Evolutionary conservation across 306 rosid species (phyloP), one percentile per base, ranked within the genome.

Genomic region (Adenanthera pavonina): DNA sequence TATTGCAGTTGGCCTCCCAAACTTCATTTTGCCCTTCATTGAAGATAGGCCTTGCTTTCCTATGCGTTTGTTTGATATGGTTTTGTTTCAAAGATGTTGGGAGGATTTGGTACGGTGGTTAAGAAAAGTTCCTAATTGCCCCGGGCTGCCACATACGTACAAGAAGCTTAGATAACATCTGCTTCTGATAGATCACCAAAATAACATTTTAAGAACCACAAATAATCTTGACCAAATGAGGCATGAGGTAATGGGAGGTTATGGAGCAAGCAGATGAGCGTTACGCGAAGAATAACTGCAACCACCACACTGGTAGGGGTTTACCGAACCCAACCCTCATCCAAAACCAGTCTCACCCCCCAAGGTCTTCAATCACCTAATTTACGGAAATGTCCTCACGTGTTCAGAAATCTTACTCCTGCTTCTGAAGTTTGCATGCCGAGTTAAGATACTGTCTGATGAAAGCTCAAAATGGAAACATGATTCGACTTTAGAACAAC

Each of bases 51-150:
- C n/a, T 11, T 44, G 16, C 48, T n/a, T 1, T 7, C 48, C 33
- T 9, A 16, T 75, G 70, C n/a, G 59, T 43, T 40, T 51, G 54
- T 74, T 66, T 49, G 38, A 67, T 30, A n/a, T 49, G 53, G 61
- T 56, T 80, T 72, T 72, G 75, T 76, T 79, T 76, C 64, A 74
- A 81, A 76, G 65, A 47, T 38, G 81, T 44, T 54, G 76, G 56
- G 84, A 73, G 74, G 72, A 76, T 82, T 86, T 82, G 92, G 90
- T 86, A 25, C 1, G 89, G 91, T 88, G 84, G 97, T 79, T 90
- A 77, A 84, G 92, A 86, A 90, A 81, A 43, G 56, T 65, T 44
- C 81, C 51, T 34, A 40, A 49, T 75, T 48, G 79, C 61, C 35
- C 33, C n/a, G 19, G 25, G 46, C 69, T 69, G 84, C 85, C 72